Base-by-base conservation (phyloP, 1,284 basidiomycete genomes). In the Vanrija sp. region DNA sequence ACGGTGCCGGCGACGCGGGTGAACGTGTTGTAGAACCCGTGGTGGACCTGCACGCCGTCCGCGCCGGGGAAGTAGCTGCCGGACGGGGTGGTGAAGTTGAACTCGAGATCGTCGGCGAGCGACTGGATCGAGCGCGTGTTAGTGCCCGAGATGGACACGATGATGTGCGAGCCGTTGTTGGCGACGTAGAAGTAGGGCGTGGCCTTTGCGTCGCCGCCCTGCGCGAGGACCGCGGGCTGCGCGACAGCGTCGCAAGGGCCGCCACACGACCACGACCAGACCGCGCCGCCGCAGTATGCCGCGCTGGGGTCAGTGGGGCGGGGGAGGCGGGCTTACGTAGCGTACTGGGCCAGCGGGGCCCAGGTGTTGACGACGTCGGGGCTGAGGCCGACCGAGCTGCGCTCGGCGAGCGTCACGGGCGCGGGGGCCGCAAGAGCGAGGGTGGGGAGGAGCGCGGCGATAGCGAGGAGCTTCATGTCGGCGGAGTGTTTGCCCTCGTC, bases 121-220 rank as follows among this genome's bases (percentile, higher is more conserved):
- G 59, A 61, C 8, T 31, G 14, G 25, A 37, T 18, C 19, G 36
- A 43, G 4, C 51, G 31, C 10, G 50, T 25, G 51, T 63, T 63
- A 27, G 63, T 65, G 12, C 63, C 63, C 6, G 52, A 27, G 31
- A 65, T 52, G 23, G 59, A 36, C 20, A 65, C 54, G 15, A 63
- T 27, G 35, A 56, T 22, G 22, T 51, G 49, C 18, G 49, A 45
- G 22, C 35, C 41, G 7, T 55, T 51, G 4, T 37, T 31, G 41
- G 45, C 45, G 16, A 48, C 46, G 18, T 49, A 46, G 46, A 27
- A 41, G n/a, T 25, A 31, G 15, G 46, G 46, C 3, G 18, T 19
- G n/a, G 39, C 46, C n/a, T 7, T 16, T 18, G 39, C 37, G 24
- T 47, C 38, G n/a, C 46, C 46, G n/a, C 46, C 46, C 24, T 23